Evolutionary conservation across 225 moss, liverwort and hornwort species (phyloP).

Genomic region (Sphagnum contortum): DNA sequence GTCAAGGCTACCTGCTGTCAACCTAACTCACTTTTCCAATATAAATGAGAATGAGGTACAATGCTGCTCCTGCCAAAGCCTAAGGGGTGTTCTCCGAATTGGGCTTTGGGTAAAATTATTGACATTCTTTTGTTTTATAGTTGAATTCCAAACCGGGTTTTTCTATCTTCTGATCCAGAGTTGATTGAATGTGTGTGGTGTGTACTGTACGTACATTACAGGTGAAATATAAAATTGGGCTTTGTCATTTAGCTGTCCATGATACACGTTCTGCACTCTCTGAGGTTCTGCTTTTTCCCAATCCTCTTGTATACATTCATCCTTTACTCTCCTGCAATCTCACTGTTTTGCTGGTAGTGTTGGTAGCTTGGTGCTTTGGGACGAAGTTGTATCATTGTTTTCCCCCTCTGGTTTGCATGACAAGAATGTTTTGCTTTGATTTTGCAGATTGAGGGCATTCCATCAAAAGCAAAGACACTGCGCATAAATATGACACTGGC

Average conservation of each 20-base stretch:
- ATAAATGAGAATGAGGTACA: conserved; percentile 82
- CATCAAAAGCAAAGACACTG: conserved; percentile 73
- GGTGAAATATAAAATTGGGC: conserved; percentile 89
- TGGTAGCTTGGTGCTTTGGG: too few relatives aligned
- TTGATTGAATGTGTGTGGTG: too few relatives aligned
- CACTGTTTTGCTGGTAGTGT: too few relatives aligned
- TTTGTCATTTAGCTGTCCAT: conserved; percentile 81
- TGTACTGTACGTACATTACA: conserved; percentile 6
- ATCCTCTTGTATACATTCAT: too few relatives aligned
- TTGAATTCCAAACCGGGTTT: too few relatives aligned
- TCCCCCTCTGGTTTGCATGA: not conserved
- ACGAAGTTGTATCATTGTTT: too few relatives aligned
- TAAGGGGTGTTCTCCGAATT: not conserved
- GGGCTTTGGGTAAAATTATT: not conserved
- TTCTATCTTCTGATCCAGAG: too few relatives aligned
- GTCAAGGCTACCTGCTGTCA: conserved; percentile 45
- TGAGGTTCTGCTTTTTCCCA: conserved; percentile 41
- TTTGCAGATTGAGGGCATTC: conserved; percentile 93
- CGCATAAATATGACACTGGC: conserved; percentile 85
- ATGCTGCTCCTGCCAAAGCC: not conserved
- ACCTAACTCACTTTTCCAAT: conserved; percentile 25
- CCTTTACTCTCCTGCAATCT: too few relatives aligned
- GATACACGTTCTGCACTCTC: conserved; percentile 87
- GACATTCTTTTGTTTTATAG: conserved; percentile 1
- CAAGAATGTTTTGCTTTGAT: conserved; percentile 3